Base-by-base conservation (phyloP, 176 grass and related monocot species). In the Typha latifolia region DNA sequence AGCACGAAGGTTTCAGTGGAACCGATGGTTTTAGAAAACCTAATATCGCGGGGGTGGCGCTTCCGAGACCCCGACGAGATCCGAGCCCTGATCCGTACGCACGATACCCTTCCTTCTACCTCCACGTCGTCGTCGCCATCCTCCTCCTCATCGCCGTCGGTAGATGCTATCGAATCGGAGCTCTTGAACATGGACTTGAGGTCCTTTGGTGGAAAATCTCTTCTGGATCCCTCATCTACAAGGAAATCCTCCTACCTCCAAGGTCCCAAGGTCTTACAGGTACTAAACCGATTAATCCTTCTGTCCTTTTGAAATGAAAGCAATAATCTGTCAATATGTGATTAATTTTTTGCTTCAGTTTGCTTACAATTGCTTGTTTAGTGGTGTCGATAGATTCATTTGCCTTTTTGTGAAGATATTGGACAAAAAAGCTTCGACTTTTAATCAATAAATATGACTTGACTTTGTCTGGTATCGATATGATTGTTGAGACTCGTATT, bases 131-230 rank as follows among this genome's bases (percentile, higher is more conserved):
- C 76, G 19, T 34, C 77, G 1, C 16, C 52, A 12, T 5, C 52
- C 13, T 56, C 52, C 1, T 59, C 53, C 18, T 9, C 14, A 16
- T 77, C 74, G 71, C 63, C 72, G 37, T 51, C 77, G 1, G 64
- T 73, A 61, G 82, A 88, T 61, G 77, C 77, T 62, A 70, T 91
- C 61, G 87, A 91, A 48, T 53, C 88, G 61, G 80, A 84, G 75
- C 92, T 91, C 64, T 23, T 84, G 72, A 64, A 81, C 80, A 78
- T 88, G 72, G 80, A 91, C 66, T 48, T 89, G 82, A 83, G 80
- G 51, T n/a, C 70, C 3, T 91, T 86, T 51, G 88, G 85, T 0
- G 82, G 56, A 16, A 91, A 82, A 50, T 70, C 72, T 1, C 82
- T 96, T 8, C 88, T 80, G 12, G 85, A 91, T 63, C 56, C 82